Percentiles rank a stretch among this genome's conserved stretches.
phyloP scores from a whole-genome alignment of 2,329 filamentous ascomycete genomes.

The Dryadomyces sulphureus region DNA sequence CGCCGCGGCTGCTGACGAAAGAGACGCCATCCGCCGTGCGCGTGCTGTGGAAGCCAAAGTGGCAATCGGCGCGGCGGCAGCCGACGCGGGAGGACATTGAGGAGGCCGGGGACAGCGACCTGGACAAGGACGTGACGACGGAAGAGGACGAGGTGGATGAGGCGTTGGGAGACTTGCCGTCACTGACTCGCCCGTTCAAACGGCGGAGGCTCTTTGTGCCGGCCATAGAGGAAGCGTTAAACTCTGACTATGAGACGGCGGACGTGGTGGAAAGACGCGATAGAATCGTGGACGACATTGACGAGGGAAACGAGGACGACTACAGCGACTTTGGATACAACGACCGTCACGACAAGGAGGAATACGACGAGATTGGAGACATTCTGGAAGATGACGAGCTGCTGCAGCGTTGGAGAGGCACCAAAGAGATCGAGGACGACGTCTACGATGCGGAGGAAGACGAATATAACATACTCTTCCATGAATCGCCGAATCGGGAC shows the following conservation, averaged over 20 bases:
- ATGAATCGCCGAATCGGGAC: background rate
- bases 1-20: background rate
- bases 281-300: background rate
- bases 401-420: background rate
- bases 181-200: slow-evolving; percentile 6
- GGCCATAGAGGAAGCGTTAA: background rate
- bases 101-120: background rate
- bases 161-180: background rate
- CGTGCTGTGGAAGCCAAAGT: background rate
- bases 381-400: slow-evolving; percentile 4
- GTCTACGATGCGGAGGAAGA: background rate
- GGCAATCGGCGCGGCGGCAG: background rate
- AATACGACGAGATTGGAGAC: slow-evolving; percentile 4
- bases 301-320: slow-evolving; percentile 2
- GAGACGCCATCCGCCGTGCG: background rate
- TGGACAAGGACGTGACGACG: background rate
- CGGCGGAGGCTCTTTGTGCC: slow-evolving; percentile 7
- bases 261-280: background rate
- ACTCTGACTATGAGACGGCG: background rate
- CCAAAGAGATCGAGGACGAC: background rate
- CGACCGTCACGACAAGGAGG: background rate
- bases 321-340: slow-evolving; percentile 1
- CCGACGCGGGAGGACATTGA: slow-evolving; percentile 7
- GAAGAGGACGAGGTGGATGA: background rate
- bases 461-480: background rate